phyloP scores from a whole-genome alignment of 768 basidiomycete species.

The Coprinopsis cinerea region DNA sequence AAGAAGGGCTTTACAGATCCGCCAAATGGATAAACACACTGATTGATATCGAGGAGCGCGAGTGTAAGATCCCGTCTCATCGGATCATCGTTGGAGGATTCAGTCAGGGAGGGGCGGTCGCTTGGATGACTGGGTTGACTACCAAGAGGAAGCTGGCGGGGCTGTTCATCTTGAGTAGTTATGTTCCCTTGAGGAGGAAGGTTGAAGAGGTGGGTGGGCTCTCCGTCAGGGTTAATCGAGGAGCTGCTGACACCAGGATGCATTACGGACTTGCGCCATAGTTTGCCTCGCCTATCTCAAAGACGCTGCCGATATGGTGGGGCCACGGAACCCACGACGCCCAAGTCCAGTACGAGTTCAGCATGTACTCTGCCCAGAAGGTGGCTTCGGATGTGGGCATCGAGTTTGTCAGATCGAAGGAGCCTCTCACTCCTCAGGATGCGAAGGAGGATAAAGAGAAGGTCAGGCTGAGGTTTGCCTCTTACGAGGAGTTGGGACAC shows the following conservation, averaged over 20 bases:
- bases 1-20: slow-evolving; percentile 42
- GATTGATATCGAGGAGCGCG: slow-evolving; percentile 49
- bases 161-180: slow-evolving; percentile 54
- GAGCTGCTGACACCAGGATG: no score
- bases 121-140: slow-evolving; percentile 51
- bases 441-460: slow-evolving; percentile 13
- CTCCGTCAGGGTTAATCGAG: no score
- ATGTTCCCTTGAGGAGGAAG: slow-evolving; percentile 51
- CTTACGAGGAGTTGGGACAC: slow-evolving; percentile 23
- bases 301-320: slow-evolving; percentile 59
- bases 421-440: slow-evolving; percentile 13
- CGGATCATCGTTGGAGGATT: slow-evolving; percentile 72
- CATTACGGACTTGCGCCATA: no score
- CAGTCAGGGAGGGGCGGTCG: slow-evolving; percentile 63
- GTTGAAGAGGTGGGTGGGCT: slow-evolving; percentile 42
- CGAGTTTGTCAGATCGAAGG: slow-evolving; percentile 17
- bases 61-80: slow-evolving; percentile 46
- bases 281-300: not conserved
- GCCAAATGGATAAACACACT: slow-evolving; percentile 47
- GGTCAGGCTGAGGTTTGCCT: slow-evolving; percentile 20
- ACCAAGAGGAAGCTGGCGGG: slow-evolving; percentile 49
- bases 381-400: slow-evolving; percentile 45
- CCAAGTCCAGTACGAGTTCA: slow-evolving; percentile 47
- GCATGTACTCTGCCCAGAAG: slow-evolving; percentile 39
- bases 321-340: slow-evolving; percentile 64